Evolutionary conservation across 2,329 filamentous ascomycete species (phyloP), one percentile per base, ranked within the genome.

Genomic region (Tolypocladium pustulatum): DNA sequence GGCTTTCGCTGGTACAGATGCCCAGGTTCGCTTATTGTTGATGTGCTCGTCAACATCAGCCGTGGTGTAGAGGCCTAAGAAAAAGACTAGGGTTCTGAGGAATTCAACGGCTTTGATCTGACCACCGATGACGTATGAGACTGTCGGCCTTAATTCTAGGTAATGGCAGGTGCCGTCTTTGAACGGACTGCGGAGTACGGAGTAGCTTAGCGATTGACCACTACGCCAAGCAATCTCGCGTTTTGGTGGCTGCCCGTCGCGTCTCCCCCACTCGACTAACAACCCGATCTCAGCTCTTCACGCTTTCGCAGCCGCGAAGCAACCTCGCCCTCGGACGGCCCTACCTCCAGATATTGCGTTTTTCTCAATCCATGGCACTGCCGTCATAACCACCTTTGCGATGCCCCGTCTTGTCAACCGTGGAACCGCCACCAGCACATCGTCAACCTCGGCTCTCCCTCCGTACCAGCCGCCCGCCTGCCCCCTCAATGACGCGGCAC

Each of bases 401-500:
- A 74, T 75, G 72, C 68, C 72, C 25, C 69, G 69, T 53, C 67
- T 70, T 22, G 60, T 70, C 59, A 69, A 69, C 43, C 69, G 70
- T 58, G 38, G 61, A 59, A 58, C 46, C 25, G 54, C 62, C 30
- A 51, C 61, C 51, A 41, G 60, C 49, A 51, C 61, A 46, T 57
- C 63, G 51, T 61, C 60, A 3, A 57, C 67, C 6, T 62, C 70
- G 27, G 66, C 72, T 17, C 68, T 82, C n/a, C 80, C 81, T 2
- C 70, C 72, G 1, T 83, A 84, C 69, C 73, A 84, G 59, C 71
- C 77, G 3, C 80, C 77, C 9, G 66, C 71, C 12, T 78, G 73
- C 59, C 74, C 78, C 7, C 75, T 83, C 61, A 72, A 73, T 58
- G 68, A 73, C 15, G 58, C 60, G 7, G 72, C 72, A 10, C 71